These are phyloP conservation scores for Panaeolus papilionaceus DNA, from an alignment of 768 basidiomycete genomes.

Conservation along the genomic window DNA sequence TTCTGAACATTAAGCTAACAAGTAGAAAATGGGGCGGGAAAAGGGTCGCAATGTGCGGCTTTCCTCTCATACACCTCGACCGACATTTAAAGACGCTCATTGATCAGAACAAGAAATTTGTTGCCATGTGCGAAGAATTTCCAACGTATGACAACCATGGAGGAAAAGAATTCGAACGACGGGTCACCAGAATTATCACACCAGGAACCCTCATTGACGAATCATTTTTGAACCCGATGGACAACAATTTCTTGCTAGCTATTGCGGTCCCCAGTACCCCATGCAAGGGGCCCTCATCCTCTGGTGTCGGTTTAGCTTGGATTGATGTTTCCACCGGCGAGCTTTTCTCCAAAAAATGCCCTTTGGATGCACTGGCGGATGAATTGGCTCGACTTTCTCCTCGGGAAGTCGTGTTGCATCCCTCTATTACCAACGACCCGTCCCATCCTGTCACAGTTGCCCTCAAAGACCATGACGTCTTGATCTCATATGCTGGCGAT, in stretches of 20 bases:
- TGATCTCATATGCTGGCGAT: conserved; percentile 53
- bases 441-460: conserved; percentile 53
- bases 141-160: conserved; percentile 52
- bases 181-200: conserved; percentile 87
- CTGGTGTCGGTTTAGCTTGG: conserved; percentile 80
- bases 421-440: conserved; percentile 38
- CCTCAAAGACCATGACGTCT: conserved; percentile 59
- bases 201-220: conserved; percentile 96
- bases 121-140: conserved; percentile 95
- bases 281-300: neutral
- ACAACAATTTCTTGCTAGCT: conserved; percentile 90
- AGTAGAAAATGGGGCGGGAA: conserved; percentile 75
- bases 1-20: conserved; percentile 86
- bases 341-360: conserved; percentile 77
- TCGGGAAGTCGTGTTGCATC: conserved; percentile 78
- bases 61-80: conserved; percentile 85
- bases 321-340: conserved; percentile 96
- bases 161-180: conserved; percentile 73
- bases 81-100: conserved; percentile 88
- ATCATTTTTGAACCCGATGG: conserved; percentile 81
- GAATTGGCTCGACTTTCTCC: conserved; percentile 84
- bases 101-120: conserved; percentile 81
- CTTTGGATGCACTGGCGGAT: conserved; percentile 67
- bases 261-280: conserved; percentile 41
- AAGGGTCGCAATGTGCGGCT: conserved; percentile 86